Evolutionary conservation across 345 rosid genomes (phyloP), one percentile per base, ranked within the genome.

Genomic region (Gossypium rotundifolium): DNA sequence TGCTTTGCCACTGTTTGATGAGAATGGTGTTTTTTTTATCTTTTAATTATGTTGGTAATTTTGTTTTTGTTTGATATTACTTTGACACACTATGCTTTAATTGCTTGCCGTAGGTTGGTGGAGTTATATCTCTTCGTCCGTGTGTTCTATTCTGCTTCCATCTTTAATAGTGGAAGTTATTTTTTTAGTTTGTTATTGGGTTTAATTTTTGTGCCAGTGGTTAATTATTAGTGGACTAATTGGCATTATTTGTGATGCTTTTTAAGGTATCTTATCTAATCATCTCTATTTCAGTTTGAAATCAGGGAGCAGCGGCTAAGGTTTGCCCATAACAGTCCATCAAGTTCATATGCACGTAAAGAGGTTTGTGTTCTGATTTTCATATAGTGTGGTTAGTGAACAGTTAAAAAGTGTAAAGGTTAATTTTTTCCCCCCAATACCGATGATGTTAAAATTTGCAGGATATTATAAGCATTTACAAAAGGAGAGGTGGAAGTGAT

Each of bases 401-500:
- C 71, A 4, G 70, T 69, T 64, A 38, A 80, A 60, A 33, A 33
- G 40, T 33, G 40, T 52, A 52, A 54, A 71, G 17, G 20, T 76
- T 23, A 60, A 42, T 14, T 49, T 38, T 53, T 70, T 59, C 16
- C 45, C 45, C 45, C 2, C 27, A 11, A 23, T 16, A 29, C n/a
- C 49, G n/a, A n/a, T 64, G 45, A 9, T 64, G 48, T 64, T 17
- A 33, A 54, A 54, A 42, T 5, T 55, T 84, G 88, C 87, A 95
- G 99, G 97, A 91, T 73, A 79, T 89, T 42, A 79, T 78, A 48
- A 85, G 83, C 75, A 85, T 88, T 82, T 81, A 85, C 86, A 95
- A 88, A 86, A 90, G 98, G 81, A 88, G 99, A 82, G 99, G 98
- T 65, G 99, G 99, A 79, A 89, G 80, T 71, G 96, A 84, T 70